Evolutionary conservation across 2,329 filamentous ascomycete genomes (phyloP), one percentile per base, ranked within the genome.

Genomic region (Talaromyces sp.): DNA sequence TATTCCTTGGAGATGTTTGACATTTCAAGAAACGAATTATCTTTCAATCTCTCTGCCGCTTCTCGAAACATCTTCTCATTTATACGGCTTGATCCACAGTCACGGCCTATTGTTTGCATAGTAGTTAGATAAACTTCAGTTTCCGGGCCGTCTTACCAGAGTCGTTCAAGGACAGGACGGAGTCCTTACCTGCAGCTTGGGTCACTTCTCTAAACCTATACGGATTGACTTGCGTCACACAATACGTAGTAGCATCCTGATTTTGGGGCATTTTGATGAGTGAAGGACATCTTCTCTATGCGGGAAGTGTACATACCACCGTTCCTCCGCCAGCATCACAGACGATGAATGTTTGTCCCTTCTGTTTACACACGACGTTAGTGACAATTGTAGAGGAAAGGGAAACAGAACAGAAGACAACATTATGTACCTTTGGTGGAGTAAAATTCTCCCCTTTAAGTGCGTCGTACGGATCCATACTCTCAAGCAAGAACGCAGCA

Each of bases 261-360:
- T 45, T 31, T 22, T 35, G 6, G 8, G 14, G 6, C 7, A 22
- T 11, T 3, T 33, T 43, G 57, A 11, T 52, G 24, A 31, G 47
- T 27, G 19, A 50, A 50, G 22, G 24, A 8, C 6, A 16, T 27
- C 22, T 14, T 8, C 7, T 27, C 47, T 37, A 10, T 19, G n/a
- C 7, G 33, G 16, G 3, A 37, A 24, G 45, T 14, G 27, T 10
- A 52, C 59, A 13, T 61, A 61, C 59, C 19, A 61, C 59, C 7
- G 59, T 61, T 2, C 59, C 59, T n/a, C 59, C 59, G 16, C 59
- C 59, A 14, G 59, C 59, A 61, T 61, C 59, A 8, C 59, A 61
- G n/a, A 61, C 14, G 27, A 61, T 61, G 24, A 61, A 61, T 9
- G 39, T 33, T 24, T 61, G 5, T 27, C 59, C 59, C 41, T 41